Evolutionary conservation across 2,329 filamentous ascomycete genomes (phyloP), one percentile per base, ranked within the genome.

Genomic region (Nemania serpens): DNA sequence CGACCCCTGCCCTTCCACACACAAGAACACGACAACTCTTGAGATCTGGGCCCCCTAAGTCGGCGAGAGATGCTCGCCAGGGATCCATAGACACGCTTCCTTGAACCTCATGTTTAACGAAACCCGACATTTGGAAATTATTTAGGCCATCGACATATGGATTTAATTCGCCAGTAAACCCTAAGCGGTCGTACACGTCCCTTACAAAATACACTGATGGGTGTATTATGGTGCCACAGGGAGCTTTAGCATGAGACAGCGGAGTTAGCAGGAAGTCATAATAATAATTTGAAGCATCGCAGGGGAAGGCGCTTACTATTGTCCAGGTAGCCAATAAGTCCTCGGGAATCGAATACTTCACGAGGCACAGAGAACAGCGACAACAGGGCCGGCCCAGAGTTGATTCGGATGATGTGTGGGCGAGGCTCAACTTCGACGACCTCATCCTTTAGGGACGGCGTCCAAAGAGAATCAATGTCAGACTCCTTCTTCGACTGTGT

Each of bases 401-500:
- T 64, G n/a, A 68, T 68, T 33, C 60, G 59, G 13, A 68, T 43
- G 3, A 64, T 59, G 34, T 67, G 65, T n/a, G 66, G 64, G 5
- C 64, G 64, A 25, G 66, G 61, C 7, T 56, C 64, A 13, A 59
- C 41, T 37, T 66, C 65, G 13, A 61, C 42, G 10, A 55, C 18
- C 22, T 65, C 64, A 9, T 55, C 55, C 29, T 57, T 48, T 15
- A 56, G 2, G 4, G 58, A 58, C 9, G 64, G 52, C 18, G 57
- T 46, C 47, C 50, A 58, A 9, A 66, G 59, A 33, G 62, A 64
- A 54, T 69, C 68, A 39, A 69, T 60, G 63, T 69, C 68, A 7
- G 42, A 33, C 29, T 66, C 58, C 34, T 39, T 78, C 73, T 60
- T 76, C 69, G 58, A 74, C 75, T 43, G 78, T 77, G 78, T 78